phyloP scores from a whole-genome alignment of 192 early-diverging fungal genomes.

The Backusella psychrophila region DNA sequence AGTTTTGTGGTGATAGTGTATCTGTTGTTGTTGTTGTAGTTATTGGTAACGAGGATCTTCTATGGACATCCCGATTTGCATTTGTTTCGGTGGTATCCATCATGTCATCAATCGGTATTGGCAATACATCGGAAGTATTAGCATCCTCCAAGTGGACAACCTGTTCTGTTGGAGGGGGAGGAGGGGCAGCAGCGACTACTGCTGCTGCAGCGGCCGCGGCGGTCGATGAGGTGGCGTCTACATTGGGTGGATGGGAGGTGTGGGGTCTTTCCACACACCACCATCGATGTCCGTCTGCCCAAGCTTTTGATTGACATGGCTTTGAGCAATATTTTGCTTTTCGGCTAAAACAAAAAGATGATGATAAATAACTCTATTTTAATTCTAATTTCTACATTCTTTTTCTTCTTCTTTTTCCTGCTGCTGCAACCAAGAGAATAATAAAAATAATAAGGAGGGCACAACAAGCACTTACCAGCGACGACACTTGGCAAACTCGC shows the following conservation, averaged over 20 bases:
- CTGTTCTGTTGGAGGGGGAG: slow-evolving; percentile 20
- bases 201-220: slow-evolving; percentile 19
- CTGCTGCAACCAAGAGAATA: neutral
- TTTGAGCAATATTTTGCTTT: slow-evolving; percentile 88
- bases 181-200: slow-evolving; percentile 28
- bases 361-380: neutral
- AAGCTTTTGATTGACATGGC: slow-evolving; percentile 70
- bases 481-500: slow-evolving; percentile 86
- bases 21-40: neutral
- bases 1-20: neutral
- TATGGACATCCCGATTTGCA: neutral
- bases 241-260: slow-evolving; percentile 18
- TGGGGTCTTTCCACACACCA: slow-evolving; percentile 68
- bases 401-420: neutral
- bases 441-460: neutral
- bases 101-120: slow-evolving; percentile 18
- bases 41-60: slow-evolving; percentile 12
- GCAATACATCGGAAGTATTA: slow-evolving; percentile 13
- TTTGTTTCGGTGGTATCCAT: neutral
- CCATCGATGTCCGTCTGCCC: slow-evolving; percentile 77
- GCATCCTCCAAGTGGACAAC: slow-evolving; percentile 30
- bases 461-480: slow-evolving; percentile 50
- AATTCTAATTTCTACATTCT: neutral
- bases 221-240: slow-evolving; percentile 26
- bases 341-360: slow-evolving; percentile 36